Evolutionary conservation across 2,329 filamentous ascomycete genomes (phyloP).

Genomic region (Sordariomycetes sp.): DNA sequence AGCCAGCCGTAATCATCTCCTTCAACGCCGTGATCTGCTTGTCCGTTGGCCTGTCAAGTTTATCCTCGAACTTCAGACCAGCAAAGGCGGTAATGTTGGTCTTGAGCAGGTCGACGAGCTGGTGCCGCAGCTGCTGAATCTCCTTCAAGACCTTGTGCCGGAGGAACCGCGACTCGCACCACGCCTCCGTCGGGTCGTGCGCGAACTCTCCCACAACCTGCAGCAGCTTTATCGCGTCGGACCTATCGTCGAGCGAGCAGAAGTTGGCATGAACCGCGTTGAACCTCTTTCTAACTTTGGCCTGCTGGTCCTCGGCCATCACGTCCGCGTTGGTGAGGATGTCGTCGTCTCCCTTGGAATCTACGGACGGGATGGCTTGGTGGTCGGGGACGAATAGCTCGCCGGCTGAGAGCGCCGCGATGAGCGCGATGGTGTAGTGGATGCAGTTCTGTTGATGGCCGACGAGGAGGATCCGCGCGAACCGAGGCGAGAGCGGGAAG

Average conservation of each 20-base stretch:
- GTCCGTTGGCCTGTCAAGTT: slow-evolving; percentile 46
- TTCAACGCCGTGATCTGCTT: slow-evolving; percentile 72
- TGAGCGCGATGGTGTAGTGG: slow-evolving; percentile 76
- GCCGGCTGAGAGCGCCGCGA: slow-evolving; percentile 77
- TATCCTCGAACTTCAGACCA: slow-evolving; percentile 44
- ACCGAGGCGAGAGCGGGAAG: slow-evolving; percentile 84
- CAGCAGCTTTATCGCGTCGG: slow-evolving; percentile 83
- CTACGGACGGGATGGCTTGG: slow-evolving; percentile 52
- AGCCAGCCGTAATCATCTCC: slow-evolving; percentile 84
- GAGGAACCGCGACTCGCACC: slow-evolving; percentile 78
- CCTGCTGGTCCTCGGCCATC: slow-evolving; percentile 58
- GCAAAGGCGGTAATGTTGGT: slow-evolving; percentile 44
- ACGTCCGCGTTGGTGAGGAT: slow-evolving; percentile 51
- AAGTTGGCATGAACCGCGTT: slow-evolving; percentile 70
- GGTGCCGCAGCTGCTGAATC: slow-evolving; percentile 68
- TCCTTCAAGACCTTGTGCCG: slow-evolving; percentile 81
- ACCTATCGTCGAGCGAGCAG: slow-evolving; percentile 67
- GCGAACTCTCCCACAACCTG: slow-evolving; percentile 83
- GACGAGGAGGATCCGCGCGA: slow-evolving; percentile 83
- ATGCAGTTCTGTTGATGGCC: slow-evolving; percentile 75
- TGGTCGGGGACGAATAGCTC: slow-evolving; percentile 80
- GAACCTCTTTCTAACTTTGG: slow-evolving; percentile 48
- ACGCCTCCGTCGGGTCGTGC: slow-evolving; percentile 58
- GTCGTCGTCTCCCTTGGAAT: slow-evolving; percentile 26
- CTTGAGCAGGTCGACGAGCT: slow-evolving; percentile 72